phyloP scores from a whole-genome alignment of 345 rosid genomes.

The Eucalyptus shirleyi region DNA sequence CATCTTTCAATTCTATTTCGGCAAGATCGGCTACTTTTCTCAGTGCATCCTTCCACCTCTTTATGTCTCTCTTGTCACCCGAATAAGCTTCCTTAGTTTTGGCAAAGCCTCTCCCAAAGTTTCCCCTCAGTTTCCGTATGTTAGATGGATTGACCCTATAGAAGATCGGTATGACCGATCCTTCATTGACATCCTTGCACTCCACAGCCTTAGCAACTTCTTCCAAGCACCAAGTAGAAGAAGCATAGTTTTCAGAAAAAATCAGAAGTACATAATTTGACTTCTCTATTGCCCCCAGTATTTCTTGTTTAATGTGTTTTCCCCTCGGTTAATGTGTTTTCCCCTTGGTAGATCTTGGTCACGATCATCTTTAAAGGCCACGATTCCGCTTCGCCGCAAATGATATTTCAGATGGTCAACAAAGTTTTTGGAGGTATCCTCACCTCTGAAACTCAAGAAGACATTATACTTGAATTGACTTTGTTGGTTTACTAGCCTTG shows the following conservation, averaged over 20 bases:
- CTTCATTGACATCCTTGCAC: neutral
- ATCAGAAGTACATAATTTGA: neutral
- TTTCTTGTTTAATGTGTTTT: neutral
- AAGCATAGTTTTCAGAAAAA: neutral
- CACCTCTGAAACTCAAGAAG: slow-evolving; percentile 5
- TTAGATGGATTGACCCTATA: neutral
- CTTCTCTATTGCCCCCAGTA: neutral
- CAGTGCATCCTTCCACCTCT: neutral
- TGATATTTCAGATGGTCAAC: neutral
- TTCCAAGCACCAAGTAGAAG: slow-evolving; percentile 3
- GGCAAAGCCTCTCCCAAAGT: neutral
- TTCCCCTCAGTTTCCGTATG: neutral
- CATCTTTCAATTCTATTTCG: neutral
- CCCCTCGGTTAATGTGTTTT: neutral
- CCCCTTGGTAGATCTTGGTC: neutral
- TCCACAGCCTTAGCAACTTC: neutral
- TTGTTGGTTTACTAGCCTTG: neutral
- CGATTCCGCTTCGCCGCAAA: neutral
- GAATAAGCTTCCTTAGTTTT: neutral
- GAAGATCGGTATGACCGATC: neutral
- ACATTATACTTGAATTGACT: neutral
- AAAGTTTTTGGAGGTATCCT: neutral
- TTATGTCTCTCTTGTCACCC: neutral
- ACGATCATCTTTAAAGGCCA: neutral
- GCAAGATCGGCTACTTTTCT: neutral